Evolutionary conservation across 306 rosid genomes (phyloP).

Genomic region (Trifolium dubium): DNA sequence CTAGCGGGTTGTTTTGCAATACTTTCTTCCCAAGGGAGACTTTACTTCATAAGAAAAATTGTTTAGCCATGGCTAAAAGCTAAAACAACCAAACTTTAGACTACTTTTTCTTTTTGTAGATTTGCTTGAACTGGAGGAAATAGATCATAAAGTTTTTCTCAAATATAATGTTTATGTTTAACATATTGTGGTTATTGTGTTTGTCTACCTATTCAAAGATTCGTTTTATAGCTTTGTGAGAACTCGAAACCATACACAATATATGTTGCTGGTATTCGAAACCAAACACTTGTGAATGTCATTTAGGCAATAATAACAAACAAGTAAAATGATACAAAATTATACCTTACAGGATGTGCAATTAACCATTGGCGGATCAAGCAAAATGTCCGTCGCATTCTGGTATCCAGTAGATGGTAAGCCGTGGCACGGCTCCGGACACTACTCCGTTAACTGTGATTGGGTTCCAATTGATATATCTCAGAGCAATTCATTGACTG

Average conservation of each 20-base stretch:
- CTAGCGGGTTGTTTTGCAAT: constrained; percentile 15
- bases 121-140: constrained; percentile 3
- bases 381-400: constrained; percentile 89
- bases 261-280: not conserved
- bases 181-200: constrained; percentile 18
- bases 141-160: constrained; percentile 1
- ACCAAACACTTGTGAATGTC: constrained; percentile 11
- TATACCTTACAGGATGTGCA: constrained; percentile 86
- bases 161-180: constrained; percentile 32
- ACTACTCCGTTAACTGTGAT: constrained; percentile 83
- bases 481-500: constrained; percentile 44
- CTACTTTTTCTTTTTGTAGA: not conserved
- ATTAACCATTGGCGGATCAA: constrained; percentile 75
- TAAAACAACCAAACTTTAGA: constrained; percentile 20
- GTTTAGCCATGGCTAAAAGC: constrained; percentile 15
- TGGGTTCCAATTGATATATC: constrained; percentile 86
- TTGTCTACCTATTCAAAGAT: not conserved
- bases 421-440: constrained; percentile 95
- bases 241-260: constrained; percentile 14
- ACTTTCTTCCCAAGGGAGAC: constrained; percentile 7
- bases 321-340: constrained; percentile 36
- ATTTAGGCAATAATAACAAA: constrained; percentile 16
- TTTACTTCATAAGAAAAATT: constrained; percentile 21
- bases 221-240: constrained; percentile 17
- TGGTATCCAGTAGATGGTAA: constrained; percentile 85